Base-by-base conservation (phyloP, 1,139 yeast genomes). In the Lodderomyces margitis region DNA sequence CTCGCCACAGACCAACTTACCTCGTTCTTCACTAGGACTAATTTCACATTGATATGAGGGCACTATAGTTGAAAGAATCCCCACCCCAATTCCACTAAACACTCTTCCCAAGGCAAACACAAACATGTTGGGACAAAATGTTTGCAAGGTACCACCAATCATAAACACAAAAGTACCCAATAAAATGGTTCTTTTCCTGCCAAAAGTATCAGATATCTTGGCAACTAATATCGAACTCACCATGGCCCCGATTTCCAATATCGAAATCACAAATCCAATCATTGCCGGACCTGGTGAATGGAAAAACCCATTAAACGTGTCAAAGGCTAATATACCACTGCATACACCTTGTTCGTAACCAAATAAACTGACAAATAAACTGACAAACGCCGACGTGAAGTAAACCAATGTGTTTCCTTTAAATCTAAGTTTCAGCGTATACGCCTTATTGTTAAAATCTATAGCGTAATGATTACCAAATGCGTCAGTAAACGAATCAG, bases 271-370 rank as follows among this genome's bases (percentile, higher is more conserved):
- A 9, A 77, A 54, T 2, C 82, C 82, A 38, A 77, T 70, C 45
- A 66, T 64, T 1, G 77, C 57, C 23, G 78, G 63, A 12, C 62
- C 57, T 3, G 82, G 82, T 36, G 71, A 49, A 47, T 69, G 47
- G 50, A 75, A 77, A 54, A 68, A 75, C 33, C 52, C 48, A 20
- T 59, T 59, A 51, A 77, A 77, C 1, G 78, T 71, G 14, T 59
- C 70, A 46, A 63, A 71, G n/a, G 75, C 70, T 38, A 71, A 56
- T 36, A 88, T 80, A 3, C 95, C 92, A 27, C 88, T 80, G 80
- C 91, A 86, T 37, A 87, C 95, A 42, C 96, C 96, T 62, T 88
- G 96, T 58, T 88, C 96, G 61, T 86, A 88, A 4, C 96, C 96
- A 58, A 87, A 88, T 25, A 88, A 68, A 43, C 88, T 83, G 11